Evolutionary conservation across 2,329 filamentous ascomycete genomes (phyloP).

Genomic region (Monilinia laxa): DNA sequence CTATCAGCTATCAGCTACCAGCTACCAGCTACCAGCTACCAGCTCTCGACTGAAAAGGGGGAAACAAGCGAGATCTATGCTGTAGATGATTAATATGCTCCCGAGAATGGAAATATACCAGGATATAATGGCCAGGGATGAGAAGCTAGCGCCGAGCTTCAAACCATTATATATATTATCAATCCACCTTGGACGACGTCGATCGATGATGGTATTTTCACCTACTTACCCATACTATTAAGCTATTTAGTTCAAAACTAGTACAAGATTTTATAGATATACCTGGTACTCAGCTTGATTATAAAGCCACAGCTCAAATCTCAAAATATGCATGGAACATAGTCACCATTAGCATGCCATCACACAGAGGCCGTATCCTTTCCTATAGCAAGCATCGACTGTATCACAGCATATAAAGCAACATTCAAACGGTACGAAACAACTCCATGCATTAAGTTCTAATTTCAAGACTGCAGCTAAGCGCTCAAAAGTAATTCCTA

Average conservation of each 20-base stretch:
- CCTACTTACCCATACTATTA: background rate
- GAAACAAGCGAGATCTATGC: background rate
- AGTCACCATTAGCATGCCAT: background rate
- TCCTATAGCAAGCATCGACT: background rate
- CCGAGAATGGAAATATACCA: too few species aligned
- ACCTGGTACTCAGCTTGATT: background rate
- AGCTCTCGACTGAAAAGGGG: background rate
- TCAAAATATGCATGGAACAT: background rate
- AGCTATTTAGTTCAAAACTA: background rate
- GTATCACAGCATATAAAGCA: background rate
- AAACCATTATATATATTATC: background rate
- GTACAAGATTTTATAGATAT: background rate
- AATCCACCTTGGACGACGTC: background rate
- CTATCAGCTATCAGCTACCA: too few species aligned
- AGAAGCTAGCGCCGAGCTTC: background rate
- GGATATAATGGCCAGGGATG: background rate
- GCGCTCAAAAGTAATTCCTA: constrained; percentile 15
- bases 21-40: too few species aligned
- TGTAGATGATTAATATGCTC: background rate
- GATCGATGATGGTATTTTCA: background rate
- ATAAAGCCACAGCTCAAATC: background rate
- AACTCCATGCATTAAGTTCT: constrained; percentile 3
- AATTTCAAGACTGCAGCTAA: constrained; percentile 18
- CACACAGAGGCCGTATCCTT: background rate
- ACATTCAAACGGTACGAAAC: background rate